Evolutionary conservation across 1,284 basidiomycete species (phyloP).

Genomic region (Pterula multifida): DNA sequence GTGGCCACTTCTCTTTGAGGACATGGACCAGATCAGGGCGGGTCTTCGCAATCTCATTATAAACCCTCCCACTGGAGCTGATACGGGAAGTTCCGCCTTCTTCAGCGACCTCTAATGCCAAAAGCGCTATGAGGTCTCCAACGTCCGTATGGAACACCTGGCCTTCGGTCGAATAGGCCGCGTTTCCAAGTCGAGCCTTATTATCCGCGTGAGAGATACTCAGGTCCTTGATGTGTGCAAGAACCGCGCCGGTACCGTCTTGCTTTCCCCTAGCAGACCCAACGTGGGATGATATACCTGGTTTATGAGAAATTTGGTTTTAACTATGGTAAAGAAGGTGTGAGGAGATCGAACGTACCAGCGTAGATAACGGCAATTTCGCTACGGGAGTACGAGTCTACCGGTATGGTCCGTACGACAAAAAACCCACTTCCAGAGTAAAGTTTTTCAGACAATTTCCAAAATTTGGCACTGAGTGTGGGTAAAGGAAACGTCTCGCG

Average conservation of each 20-base stretch:
- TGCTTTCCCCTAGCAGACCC: conserved; percentile 28
- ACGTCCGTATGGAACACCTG: conserved; percentile 37
- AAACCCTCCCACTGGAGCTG: conserved; percentile 28
- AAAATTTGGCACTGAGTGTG: conserved; percentile 19
- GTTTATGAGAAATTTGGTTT: conserved; percentile 10
- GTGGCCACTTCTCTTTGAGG: conserved; percentile 27
- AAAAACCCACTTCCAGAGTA: conserved; percentile 29
- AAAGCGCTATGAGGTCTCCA: conserved; percentile 30
- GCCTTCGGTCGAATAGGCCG: conserved; percentile 35
- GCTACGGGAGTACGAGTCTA: conserved; percentile 21
- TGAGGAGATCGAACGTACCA: conserved; percentile 10
- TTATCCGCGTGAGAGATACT: conserved; percentile 24
- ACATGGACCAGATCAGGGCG: conserved; percentile 30
- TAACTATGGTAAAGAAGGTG: background rate
- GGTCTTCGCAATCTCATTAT: conserved; percentile 31
- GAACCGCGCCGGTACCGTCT: conserved; percentile 27
- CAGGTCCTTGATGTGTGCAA: conserved; percentile 36
- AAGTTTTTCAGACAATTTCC: conserved; percentile 18
- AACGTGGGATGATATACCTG: conserved; percentile 30
- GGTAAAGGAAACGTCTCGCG: conserved; percentile 24
- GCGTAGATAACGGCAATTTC: conserved; percentile 25
- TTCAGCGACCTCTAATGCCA: conserved; percentile 26
- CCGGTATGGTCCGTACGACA: conserved; percentile 24
- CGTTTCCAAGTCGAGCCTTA: conserved; percentile 25
- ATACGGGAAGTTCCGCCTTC: conserved; percentile 33